phyloP scores from a whole-genome alignment of 2,329 filamentous ascomycete genomes.

The Sarocladium brachiariae region DNA sequence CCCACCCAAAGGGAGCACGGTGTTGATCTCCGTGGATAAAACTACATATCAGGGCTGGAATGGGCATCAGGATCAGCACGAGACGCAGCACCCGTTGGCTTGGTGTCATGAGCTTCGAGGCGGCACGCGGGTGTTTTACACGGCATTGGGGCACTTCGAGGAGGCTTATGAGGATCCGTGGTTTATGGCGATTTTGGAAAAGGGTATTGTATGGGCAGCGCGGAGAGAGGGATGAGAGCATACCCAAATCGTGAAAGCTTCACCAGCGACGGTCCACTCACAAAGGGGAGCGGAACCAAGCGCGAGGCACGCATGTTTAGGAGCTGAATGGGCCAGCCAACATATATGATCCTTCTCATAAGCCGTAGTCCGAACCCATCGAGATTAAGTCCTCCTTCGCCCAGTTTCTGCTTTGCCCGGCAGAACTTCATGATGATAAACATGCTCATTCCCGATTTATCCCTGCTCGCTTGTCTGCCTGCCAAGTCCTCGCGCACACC shows the following conservation, averaged over 20 bases:
- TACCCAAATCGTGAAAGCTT: background rate
- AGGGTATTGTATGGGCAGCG: background rate
- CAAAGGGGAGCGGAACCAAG: too few species aligned
- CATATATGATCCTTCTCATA: background rate
- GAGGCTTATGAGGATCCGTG: background rate
- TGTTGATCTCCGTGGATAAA: background rate
- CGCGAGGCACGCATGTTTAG: too few species aligned
- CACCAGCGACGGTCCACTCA: too few species aligned
- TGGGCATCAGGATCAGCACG: background rate
- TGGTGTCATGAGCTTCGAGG: background rate
- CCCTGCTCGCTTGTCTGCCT: too few species aligned
- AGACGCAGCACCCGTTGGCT: background rate
- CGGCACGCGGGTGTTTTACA: background rate
- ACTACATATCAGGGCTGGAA: conserved; percentile 2
- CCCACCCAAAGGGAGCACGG: background rate
- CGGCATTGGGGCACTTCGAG: conserved; percentile 3
- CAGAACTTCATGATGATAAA: too few species aligned
- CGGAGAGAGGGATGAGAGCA: background rate
- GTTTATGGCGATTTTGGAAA: conserved; percentile 4
- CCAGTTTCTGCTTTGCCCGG: too few species aligned
- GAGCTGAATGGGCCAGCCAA: too few species aligned
- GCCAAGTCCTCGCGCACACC: too few species aligned
- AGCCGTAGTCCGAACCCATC: too few species aligned
- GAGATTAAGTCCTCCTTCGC: too few species aligned
- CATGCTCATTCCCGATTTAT: too few species aligned